Percentiles rank a stretch among this genome's conserved stretches.
phyloP scores from a whole-genome alignment of 2,329 filamentous ascomycete species.

The Xylaria sp. region DNA sequence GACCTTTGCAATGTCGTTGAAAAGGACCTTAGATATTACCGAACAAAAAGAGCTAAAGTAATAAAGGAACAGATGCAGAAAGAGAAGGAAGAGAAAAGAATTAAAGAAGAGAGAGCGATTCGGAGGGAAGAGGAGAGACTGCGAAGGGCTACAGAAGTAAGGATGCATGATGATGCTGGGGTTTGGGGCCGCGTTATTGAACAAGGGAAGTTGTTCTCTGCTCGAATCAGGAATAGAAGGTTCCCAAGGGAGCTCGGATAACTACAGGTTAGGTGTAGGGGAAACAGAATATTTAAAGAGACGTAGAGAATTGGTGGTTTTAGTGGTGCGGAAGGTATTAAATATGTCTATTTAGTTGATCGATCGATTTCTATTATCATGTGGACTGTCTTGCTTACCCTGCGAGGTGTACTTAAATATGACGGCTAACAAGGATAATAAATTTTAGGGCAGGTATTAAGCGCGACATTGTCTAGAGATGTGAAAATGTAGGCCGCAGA shows the following conservation, averaged over 20 bases:
- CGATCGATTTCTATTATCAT: background rate
- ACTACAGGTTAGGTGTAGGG: background rate
- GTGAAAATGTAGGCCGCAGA: too few relatives aligned
- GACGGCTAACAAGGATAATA: too few relatives aligned
- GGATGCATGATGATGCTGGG: background rate
- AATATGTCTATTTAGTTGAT: constrained; percentile 4
- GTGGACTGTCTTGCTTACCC: too few relatives aligned
- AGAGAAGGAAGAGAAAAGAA: background rate
- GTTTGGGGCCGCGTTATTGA: constrained; percentile 3
- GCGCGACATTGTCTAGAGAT: too few relatives aligned
- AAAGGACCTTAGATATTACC: background rate
- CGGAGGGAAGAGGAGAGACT: constrained; percentile 2
- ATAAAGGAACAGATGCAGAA: background rate
- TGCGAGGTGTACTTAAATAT: too few relatives aligned
- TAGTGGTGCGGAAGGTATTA: constrained; percentile 1
- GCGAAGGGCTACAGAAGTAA: background rate
- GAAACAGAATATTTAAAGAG: background rate
- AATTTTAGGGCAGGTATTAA: too few relatives aligned
- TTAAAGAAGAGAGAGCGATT: background rate
- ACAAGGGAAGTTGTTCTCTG: background rate
- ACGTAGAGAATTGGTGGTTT: constrained; percentile 3
- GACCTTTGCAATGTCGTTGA: background rate
- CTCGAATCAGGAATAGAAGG: background rate
- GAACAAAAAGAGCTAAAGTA: background rate
- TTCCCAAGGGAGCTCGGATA: background rate